Evolutionary conservation across 371 early-diverging fungal species (phyloP), one percentile per base, ranked within the genome.

Genomic region (Rhizopus arrhizus): DNA sequence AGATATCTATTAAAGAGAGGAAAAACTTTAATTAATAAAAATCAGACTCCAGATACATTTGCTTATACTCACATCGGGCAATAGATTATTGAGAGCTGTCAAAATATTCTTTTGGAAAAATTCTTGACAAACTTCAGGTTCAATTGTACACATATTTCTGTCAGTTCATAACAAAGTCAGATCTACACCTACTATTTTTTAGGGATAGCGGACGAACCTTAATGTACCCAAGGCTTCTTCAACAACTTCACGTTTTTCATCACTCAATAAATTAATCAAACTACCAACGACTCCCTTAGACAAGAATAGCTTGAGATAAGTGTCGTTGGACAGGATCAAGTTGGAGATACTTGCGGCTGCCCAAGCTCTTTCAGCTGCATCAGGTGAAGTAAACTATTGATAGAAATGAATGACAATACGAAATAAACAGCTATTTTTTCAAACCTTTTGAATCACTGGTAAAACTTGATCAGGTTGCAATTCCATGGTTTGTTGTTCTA

Each of bases 281-380:
- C 71, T 69, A n/a, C 74, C 78, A 15, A 91, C 71, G 22, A 91
- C 68, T 62, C 88, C 85, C 50, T 85, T 89, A 47, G 89, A 82
- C 22, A 93, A 79, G 56, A 95, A 77, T 45, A 88, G 62, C 46
- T 88, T 85, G 13, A 93, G 87, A 7, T 83, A 85, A 8, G 72
- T 65, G 10, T 72, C 66, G 41, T 87, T 88, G 11, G 84, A 78
- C 64, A 85, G 73, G 59, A 88, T 69, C 43, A 95, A 71, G 70
- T 93, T 89, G 46, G 93, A 90, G 15, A 92, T 81, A 58, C 92
- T 89, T 4, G 95, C 89, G 5, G 92, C 92, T 2, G 96, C 93
- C 95, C 95, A 95, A 1, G 88, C 89, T 15, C 95, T 81, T 52
- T 95, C 95, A 55, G 83, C 86, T 32, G 88, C 75, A 53, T 87